A percentile compares a stretch with the other conserved stretches of the same genome.
These are phyloP conservation scores for Emericellopsis cladophorae DNA, from an alignment of 2,329 filamentous ascomycete species.

Conservation along the genomic window DNA sequence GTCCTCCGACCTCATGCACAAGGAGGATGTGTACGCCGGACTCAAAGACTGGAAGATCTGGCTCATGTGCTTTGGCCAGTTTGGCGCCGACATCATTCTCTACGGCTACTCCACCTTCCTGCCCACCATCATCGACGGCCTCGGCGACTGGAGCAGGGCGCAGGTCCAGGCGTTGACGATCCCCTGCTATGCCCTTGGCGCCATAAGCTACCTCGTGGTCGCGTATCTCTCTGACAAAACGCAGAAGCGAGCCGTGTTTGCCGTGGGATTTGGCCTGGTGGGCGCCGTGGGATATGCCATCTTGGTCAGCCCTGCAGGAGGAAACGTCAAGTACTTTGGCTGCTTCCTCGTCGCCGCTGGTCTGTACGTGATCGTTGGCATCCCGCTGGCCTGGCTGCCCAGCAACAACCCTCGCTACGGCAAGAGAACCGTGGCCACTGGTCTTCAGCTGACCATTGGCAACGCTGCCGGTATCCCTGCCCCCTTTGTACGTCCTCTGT, in stretches of 20 bases:
- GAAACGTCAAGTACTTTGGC: constrained; percentile 46
- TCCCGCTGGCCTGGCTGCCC: constrained; percentile 27
- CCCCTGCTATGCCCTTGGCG: constrained; percentile 51
- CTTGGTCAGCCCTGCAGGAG: constrained; percentile 37
- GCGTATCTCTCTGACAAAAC: constrained; percentile 46
- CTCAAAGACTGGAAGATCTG: constrained; percentile 54
- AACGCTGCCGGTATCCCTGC: constrained; percentile 52
- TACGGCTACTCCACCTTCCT: constrained; percentile 52
- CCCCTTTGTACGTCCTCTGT: constrained; percentile 27
- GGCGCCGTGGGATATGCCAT: constrained; percentile 44
- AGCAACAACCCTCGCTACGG: constrained; percentile 51
- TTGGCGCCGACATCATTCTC: constrained; percentile 50
- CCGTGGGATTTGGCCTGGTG: constrained; percentile 35
- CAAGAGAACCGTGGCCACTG: constrained; percentile 49
- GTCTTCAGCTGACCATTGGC: constrained; percentile 49
- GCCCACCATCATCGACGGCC: constrained; percentile 51
- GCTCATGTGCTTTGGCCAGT: constrained; percentile 45
- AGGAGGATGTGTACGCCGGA: constrained; percentile 43
- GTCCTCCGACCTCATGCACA: constrained; percentile 18
- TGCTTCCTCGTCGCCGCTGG: constrained; percentile 52
- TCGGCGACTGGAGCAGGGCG: constrained; percentile 28
- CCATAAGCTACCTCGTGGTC: constrained; percentile 42
- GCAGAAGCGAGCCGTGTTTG: constrained; percentile 42
- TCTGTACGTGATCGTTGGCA: constrained; percentile 32
- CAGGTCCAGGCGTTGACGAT: constrained; percentile 53